Conservation (phyloP, 108 stramenopile genomes). For the Fistulifera pelliculosa region DNA sequence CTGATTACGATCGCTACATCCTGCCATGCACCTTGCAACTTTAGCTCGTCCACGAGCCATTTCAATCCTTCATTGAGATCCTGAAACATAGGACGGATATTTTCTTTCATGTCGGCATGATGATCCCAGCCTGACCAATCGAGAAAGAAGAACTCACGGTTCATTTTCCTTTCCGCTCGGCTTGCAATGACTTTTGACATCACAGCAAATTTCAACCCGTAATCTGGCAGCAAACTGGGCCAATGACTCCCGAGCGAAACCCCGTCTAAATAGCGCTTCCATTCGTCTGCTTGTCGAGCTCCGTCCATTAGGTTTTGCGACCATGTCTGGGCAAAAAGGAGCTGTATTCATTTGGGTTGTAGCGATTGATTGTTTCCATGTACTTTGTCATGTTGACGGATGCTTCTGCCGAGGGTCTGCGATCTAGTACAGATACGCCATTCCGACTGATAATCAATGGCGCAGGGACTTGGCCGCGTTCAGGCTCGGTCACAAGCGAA, state of each 20-base stretch:
- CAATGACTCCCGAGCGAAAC: slow-evolving; percentile 8
- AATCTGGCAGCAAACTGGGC: slow-evolving; percentile 1
- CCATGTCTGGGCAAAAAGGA: slow-evolving; percentile 40
- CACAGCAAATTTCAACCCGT: slow-evolving; percentile 5
- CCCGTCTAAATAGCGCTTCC: slow-evolving; percentile 19
- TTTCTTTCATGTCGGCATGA: slow-evolving; percentile 20
- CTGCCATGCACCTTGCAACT: slow-evolving; percentile 28
- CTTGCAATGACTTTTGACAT: slow-evolving; percentile 9
- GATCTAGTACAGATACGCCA: background rate
- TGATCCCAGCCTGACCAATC: slow-evolving; percentile 22
- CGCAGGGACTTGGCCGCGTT: no score
- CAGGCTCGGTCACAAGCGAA: no score
- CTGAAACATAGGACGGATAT: slow-evolving; percentile 14
- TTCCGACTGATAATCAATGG: background rate
- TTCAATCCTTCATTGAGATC: slow-evolving; percentile 20
- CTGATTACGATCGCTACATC: slow-evolving; percentile 19
- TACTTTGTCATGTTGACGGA: slow-evolving; percentile 38
- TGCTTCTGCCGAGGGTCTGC: slow-evolving; percentile 13
- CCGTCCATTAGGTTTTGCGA: slow-evolving; percentile 17
- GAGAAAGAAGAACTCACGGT: slow-evolving; percentile 13
- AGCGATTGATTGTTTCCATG: slow-evolving; percentile 6
- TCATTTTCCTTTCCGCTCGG: background rate
- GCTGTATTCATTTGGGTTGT: background rate
- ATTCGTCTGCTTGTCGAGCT: slow-evolving; percentile 25
- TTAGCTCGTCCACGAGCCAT: slow-evolving; percentile 23